Evolutionary conservation across 345 rosid species (phyloP).

Genomic region (Euphorbia peplus): DNA sequence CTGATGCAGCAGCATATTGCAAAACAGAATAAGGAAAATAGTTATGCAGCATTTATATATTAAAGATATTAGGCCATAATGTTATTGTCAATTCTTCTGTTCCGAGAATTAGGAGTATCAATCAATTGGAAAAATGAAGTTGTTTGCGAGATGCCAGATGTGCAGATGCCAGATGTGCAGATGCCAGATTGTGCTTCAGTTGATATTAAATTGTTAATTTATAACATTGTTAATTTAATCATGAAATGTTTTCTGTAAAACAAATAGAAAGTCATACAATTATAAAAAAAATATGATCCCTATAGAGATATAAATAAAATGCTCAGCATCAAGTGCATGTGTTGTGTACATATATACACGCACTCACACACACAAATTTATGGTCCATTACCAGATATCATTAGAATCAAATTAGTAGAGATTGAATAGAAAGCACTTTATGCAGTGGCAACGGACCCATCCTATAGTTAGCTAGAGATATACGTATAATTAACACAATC

Average conservation of each 20-base stretch:
- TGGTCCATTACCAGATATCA: not conserved
- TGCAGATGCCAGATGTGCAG: not conserved
- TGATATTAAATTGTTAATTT: not conserved
- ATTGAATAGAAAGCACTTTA: not conserved
- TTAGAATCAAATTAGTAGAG: not conserved
- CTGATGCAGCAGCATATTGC: not conserved
- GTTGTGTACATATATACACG: too few relatives aligned
- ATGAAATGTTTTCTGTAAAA: not conserved
- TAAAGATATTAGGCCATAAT: not conserved
- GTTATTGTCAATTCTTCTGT: not conserved
- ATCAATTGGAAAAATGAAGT: not conserved
- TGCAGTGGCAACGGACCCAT: not conserved
- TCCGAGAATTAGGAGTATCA: not conserved
- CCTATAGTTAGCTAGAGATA: not conserved
- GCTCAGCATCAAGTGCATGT: not conserved
- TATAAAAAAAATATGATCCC: not conserved
- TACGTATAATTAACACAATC: not conserved
- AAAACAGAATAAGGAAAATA: not conserved
- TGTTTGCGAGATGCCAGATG: not conserved
- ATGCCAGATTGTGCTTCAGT: not conserved
- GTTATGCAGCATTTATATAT: not conserved
- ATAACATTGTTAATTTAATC: not conserved
- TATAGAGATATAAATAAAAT: not conserved
- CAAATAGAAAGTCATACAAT: not conserved
- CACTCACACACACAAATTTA: not conserved